Percentiles rank a stretch among this genome's conserved stretches.
Conservation (phyloP, 2,329 filamentous ascomycete genomes). For the Sphaerostilbella broomeana region DNA sequence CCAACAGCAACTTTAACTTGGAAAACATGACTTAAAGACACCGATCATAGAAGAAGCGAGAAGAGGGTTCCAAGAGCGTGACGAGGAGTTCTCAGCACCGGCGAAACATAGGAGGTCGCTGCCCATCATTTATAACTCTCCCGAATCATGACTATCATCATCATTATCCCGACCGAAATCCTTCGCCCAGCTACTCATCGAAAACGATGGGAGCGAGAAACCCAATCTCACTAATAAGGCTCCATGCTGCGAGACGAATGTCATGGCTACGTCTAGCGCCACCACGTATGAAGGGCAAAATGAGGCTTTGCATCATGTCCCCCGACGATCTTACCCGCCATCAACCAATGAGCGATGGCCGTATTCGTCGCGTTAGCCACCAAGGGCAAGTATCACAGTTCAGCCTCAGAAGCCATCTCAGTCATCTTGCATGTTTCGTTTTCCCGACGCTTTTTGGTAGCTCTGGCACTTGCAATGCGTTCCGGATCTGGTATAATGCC, state of each 20-base stretch:
- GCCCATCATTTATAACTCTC: no score
- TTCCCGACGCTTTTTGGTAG: no score
- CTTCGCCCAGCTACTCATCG: no score
- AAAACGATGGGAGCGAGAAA: not conserved
- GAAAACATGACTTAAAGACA: not conserved
- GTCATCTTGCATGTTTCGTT: not conserved
- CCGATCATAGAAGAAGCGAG: not conserved
- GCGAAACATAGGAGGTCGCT: no score
- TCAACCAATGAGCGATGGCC: conserved; percentile 5
- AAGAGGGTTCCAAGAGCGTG: no score
- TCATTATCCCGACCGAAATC: no score
- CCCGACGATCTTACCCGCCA: not conserved
- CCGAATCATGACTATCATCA: no score
- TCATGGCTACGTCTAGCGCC: not conserved
- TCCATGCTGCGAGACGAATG: not conserved
- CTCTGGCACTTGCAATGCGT: no score
- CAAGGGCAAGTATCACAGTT: not conserved
- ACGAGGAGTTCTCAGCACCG: no score
- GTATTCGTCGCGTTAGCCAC: conserved; percentile 5
- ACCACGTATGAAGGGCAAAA: not conserved
- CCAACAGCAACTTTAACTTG: not conserved
- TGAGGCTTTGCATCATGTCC: not conserved
- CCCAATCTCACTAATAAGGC: not conserved
- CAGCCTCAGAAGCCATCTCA: not conserved
- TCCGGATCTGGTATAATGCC: conserved; percentile 5